Conservation (phyloP, 108 stramenopile genomes). For the Pseudonitzschia delicatissima region DNA sequence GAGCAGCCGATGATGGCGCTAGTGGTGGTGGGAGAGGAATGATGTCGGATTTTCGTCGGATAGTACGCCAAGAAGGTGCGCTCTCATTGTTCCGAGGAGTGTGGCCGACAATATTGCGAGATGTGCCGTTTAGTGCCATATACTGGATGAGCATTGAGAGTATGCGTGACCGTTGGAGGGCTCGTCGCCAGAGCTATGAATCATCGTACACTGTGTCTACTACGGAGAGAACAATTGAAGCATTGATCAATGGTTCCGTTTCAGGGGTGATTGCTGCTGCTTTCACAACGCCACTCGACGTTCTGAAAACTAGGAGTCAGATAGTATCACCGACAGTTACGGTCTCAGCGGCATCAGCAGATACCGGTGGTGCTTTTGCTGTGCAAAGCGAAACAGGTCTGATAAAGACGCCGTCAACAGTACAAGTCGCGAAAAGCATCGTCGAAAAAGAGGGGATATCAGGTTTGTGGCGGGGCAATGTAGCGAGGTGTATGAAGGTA, state of each 20-base stretch:
- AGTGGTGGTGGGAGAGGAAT: slow-evolving; percentile 26
- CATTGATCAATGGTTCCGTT: slow-evolving; percentile 75
- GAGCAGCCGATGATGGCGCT: neutral
- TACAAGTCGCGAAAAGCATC: slow-evolving; percentile 28
- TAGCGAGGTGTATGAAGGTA: slow-evolving; percentile 72
- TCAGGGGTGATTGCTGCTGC: slow-evolving; percentile 85
- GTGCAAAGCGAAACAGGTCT: neutral
- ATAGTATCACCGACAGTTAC: slow-evolving; percentile 10
- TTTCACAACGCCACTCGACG: slow-evolving; percentile 93
- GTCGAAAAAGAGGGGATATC: slow-evolving; percentile 48
- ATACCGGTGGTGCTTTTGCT: slow-evolving; percentile 14
- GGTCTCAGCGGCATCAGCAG: neutral
- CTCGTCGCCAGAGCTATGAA: neutral
- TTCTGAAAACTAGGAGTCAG: slow-evolving; percentile 91
- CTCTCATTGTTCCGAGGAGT: slow-evolving; percentile 77
- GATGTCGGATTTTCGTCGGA: slow-evolving; percentile 40
- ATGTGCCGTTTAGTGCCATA: slow-evolving; percentile 90
- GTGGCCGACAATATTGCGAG: slow-evolving; percentile 82
- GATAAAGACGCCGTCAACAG: slow-evolving; percentile 6
- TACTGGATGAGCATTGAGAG: slow-evolving; percentile 88
- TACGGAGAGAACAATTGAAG: slow-evolving; percentile 32
- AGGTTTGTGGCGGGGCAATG: slow-evolving; percentile 84
- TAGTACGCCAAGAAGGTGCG: slow-evolving; percentile 58
- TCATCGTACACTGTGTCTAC: slow-evolving; percentile 15
- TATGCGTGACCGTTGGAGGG: slow-evolving; percentile 26